Base-by-base conservation (phyloP, 768 basidiomycete genomes). In the Tylopilus subfusipes region DNA sequence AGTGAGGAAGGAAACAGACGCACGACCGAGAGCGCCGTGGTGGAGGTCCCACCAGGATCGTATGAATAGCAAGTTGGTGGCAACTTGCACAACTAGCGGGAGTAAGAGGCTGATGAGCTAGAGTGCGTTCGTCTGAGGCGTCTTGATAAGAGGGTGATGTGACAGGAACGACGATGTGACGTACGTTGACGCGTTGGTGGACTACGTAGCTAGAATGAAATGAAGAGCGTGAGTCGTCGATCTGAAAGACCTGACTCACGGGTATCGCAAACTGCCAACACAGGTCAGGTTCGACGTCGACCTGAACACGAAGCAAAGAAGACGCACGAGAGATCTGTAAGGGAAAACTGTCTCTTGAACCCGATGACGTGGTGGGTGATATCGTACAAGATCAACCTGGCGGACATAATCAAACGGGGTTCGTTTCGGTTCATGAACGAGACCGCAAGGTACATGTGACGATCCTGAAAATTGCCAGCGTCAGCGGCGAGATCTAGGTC, bases 1-100 rank as follows among this genome's bases (percentile, higher is more conserved):
- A 29, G 25, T 1, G 21, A 21, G n/a, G 19, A 13, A 29, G 27
- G 21, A 5, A 38, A 22, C 3, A 11, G 14, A 50, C 70, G 47
- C 21, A 70, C 69, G 48, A 27, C 70, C 70, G 27, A 72, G 66
- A n/a, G 58, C 46, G 46, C 86, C 76, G 61, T 85, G 88, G 67
- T 97, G 94, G 21, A 90, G 69, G 64, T 96, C 95, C 93, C 93
- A 96, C 79, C 83, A 85, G 1, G 84, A 87, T 13, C 89, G 82
- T 16, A 89, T 73, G 18, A 90, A 85, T n/a, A 88, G 40, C 18
- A 82, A 42, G 56, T 90, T 90, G 63, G 93, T 75, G 22, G 86
- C 54, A 29, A 82, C 74, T 63, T 91, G 84, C n/a, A 87, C 68
- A 36, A 81, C 58, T 4, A 90, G 65, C 0, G 95, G 95, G 2